phyloP scores from a whole-genome alignment of 2,329 filamentous ascomycete genomes.

The Metarhizium sp. region DNA sequence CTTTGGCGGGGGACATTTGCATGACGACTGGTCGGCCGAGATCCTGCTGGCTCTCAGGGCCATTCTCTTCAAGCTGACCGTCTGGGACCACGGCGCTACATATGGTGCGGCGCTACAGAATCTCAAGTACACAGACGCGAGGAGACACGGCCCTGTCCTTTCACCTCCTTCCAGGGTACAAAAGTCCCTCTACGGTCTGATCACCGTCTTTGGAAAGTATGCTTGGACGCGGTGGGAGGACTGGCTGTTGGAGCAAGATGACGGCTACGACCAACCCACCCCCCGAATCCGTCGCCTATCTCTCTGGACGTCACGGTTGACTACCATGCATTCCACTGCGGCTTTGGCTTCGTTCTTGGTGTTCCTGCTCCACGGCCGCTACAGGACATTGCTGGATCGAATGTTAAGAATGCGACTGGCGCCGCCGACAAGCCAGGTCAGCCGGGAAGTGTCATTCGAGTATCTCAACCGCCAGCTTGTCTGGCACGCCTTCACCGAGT shows the following conservation, averaged over 20 bases:
- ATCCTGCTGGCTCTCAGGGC: conserved; percentile 69
- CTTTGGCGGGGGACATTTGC: conserved; percentile 62
- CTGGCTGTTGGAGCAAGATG: conserved; percentile 68
- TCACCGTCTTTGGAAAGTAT: conserved; percentile 83
- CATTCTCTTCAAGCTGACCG: conserved; percentile 83
- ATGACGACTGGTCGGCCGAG: conserved; percentile 82
- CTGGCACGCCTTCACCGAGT: conserved; percentile 99
- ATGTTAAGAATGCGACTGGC: conserved; percentile 75
- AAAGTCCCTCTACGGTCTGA: conserved; percentile 72
- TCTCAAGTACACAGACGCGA: conserved; percentile 78
- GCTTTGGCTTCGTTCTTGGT: conserved; percentile 80
- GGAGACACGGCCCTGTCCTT: conserved; percentile 51
- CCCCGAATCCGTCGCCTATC: conserved; percentile 48
- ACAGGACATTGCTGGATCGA: conserved; percentile 83
- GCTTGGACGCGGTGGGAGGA: conserved; percentile 88
- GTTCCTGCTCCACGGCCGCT: conserved; percentile 84
- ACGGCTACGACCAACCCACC: conserved; percentile 58
- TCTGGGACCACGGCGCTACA: conserved; percentile 94
- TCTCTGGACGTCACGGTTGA: conserved; percentile 57
- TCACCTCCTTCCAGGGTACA: conserved; percentile 70
- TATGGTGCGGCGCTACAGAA: conserved; percentile 93
- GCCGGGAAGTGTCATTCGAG: conserved; percentile 90
- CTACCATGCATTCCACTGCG: conserved; percentile 69
- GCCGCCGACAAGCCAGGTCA: conserved; percentile 75
- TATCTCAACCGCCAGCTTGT: conserved; percentile 96